Percentiles rank a stretch among this genome's conserved stretches.
Evolutionary conservation across 1,139 yeast species (phyloP).

Genomic region (Scheffersomyces illinoinensis): DNA sequence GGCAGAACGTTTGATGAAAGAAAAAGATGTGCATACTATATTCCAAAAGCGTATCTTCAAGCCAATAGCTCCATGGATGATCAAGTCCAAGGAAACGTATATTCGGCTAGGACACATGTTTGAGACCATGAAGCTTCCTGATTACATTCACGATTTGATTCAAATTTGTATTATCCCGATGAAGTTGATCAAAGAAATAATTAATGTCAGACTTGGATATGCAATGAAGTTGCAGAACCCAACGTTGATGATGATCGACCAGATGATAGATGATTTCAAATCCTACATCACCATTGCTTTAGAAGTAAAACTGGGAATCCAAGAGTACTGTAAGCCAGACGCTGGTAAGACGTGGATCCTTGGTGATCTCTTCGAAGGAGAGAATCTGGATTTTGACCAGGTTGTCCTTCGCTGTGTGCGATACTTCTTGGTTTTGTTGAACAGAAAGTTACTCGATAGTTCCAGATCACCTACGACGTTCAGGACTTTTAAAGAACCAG

Average conservation of each 20-base stretch:
- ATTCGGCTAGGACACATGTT: slow-evolving; percentile 63
- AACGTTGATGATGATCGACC: slow-evolving; percentile 95
- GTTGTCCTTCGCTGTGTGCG: slow-evolving; percentile 74
- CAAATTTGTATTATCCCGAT: slow-evolving; percentile 77
- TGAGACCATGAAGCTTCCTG: slow-evolving; percentile 72
- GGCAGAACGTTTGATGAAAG: slow-evolving; percentile 85
- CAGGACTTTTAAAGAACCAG: slow-evolving; percentile 90
- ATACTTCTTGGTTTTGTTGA: slow-evolving; percentile 69
- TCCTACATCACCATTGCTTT: slow-evolving; percentile 76
- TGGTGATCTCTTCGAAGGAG: slow-evolving; percentile 63
- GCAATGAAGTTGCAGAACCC: slow-evolving; percentile 82
- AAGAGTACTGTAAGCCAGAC: slow-evolving; percentile 67
- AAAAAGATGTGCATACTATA: slow-evolving; percentile 74
- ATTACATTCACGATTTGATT: slow-evolving; percentile 66
- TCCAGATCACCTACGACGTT: slow-evolving; percentile 64
- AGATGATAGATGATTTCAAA: slow-evolving; percentile 84
- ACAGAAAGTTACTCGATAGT: slow-evolving; percentile 76
- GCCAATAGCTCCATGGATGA: slow-evolving; percentile 70
- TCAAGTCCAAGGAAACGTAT: slow-evolving; percentile 75
- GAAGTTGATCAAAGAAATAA: slow-evolving; percentile 76
- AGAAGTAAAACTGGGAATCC: slow-evolving; percentile 68
- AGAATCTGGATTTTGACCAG: slow-evolving; percentile 59
- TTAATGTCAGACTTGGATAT: slow-evolving; percentile 71
- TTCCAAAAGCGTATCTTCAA: slow-evolving; percentile 61
- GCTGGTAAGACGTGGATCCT: slow-evolving; percentile 69